A percentile compares a stretch with the other conserved stretches of the same genome.
These are phyloP conservation scores for Erodium chrysanthum DNA, from an alignment of 441 rosid genomes.

Conservation along the genomic window DNA sequence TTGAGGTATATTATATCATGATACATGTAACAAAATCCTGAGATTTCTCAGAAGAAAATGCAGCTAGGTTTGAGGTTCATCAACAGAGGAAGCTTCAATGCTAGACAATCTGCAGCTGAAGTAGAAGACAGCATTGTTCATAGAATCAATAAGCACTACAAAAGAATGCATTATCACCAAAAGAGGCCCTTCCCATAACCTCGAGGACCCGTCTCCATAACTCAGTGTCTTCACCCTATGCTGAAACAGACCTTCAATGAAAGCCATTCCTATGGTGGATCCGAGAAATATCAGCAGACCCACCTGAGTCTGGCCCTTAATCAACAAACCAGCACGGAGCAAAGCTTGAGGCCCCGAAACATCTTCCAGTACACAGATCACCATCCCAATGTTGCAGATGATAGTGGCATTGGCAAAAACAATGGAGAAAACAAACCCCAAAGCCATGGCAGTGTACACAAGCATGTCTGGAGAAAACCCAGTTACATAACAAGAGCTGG, in stretches of 20 bases:
- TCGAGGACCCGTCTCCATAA: constrained; percentile 83
- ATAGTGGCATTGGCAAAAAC: constrained; percentile 66
- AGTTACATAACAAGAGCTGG: constrained; percentile 41
- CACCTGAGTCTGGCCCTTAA: constrained; percentile 85
- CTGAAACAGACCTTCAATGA: constrained; percentile 80
- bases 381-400: constrained; percentile 59
- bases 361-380: constrained; percentile 77
- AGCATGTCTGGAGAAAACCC: constrained; percentile 49
- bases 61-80: constrained; percentile 32
- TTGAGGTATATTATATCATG: too few relatives aligned
- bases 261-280: constrained; percentile 65
- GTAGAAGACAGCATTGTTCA: constrained; percentile 81
- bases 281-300: constrained; percentile 76
- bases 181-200: constrained; percentile 89
- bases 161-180: constrained; percentile 77
- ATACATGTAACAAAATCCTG: not conserved
- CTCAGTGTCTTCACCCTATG: constrained; percentile 79
- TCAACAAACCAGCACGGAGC: constrained; percentile 49
- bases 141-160: constrained; percentile 67
- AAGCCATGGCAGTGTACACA: constrained; percentile 41
- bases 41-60: constrained; percentile 18
- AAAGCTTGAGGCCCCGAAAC: constrained; percentile 68
- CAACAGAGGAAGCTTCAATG: constrained; percentile 36
- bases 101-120: constrained; percentile 70
- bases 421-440: constrained; percentile 62